phyloP scores from a whole-genome alignment of 305 asterid genomes.

The Solanum hybrid region DNA sequence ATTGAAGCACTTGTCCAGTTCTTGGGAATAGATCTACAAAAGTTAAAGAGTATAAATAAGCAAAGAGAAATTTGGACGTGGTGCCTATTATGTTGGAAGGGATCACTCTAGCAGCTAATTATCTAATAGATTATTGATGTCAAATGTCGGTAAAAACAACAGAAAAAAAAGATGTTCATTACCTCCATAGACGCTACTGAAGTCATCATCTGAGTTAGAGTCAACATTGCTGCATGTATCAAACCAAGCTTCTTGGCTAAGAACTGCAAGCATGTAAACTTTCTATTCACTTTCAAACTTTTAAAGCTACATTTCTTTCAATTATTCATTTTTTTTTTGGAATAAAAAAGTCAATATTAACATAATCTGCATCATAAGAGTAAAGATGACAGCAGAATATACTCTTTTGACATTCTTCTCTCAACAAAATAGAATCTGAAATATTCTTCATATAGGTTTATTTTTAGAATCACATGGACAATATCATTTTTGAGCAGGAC shows the following conservation, averaged over 20 bases:
- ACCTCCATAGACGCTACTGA: conserved; percentile 88
- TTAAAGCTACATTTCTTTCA: not conserved
- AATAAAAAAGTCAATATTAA: not conserved
- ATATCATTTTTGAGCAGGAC: not conserved
- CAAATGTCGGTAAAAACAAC: not conserved
- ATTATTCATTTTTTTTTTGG: not conserved
- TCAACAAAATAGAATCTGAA: not conserved
- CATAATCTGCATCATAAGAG: not conserved
- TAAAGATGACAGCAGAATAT: not conserved
- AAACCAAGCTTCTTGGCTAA: conserved; percentile 78
- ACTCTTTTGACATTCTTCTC: not conserved
- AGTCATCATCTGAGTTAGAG: conserved; percentile 86
- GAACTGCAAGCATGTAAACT: conserved; percentile 35
- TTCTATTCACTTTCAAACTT: not conserved
- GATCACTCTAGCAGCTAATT: not conserved
- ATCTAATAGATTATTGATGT: not conserved
- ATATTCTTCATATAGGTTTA: not conserved
- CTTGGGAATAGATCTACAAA: conserved; percentile 40
- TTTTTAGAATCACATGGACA: not conserved
- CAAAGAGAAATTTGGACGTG: not conserved
- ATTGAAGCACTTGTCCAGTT: conserved; percentile 52
- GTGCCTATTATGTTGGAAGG: not conserved
- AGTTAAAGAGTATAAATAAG: not conserved
- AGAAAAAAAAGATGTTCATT: conserved; percentile 9
- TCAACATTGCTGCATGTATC: conserved; percentile 79